Conservation (phyloP, 345 rosid species). For the Pelargonium nanum region DNA sequence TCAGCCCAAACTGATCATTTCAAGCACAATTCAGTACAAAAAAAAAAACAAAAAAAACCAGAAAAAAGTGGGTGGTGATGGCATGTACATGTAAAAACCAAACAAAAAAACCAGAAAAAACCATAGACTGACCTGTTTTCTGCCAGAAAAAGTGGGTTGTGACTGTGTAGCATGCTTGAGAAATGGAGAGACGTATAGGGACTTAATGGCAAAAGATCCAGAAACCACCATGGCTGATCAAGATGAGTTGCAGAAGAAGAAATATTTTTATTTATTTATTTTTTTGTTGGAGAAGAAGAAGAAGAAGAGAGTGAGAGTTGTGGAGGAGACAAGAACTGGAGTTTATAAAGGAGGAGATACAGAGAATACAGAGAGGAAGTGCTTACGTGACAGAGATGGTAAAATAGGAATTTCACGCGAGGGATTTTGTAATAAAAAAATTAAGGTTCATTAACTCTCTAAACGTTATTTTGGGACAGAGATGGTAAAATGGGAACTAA, state of each 20-base stretch:
- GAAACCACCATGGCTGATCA: background rate
- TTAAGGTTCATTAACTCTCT: too few species aligned
- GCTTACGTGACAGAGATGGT: background rate
- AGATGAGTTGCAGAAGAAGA: background rate
- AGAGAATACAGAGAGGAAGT: too few species aligned
- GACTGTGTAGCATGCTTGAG: background rate
- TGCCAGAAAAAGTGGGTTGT: background rate
- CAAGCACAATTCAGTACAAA: background rate
- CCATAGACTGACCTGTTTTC: background rate
- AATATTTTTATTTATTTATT: too few species aligned
- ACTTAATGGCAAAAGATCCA: background rate
- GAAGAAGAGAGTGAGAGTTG: background rate
- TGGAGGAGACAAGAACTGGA: background rate
- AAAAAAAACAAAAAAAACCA: too few species aligned
- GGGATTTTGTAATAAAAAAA: too few species aligned
- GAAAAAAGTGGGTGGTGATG: too few species aligned
- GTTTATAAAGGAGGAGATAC: background rate
- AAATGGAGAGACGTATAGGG: background rate
- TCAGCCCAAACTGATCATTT: slow-evolving; percentile 35
- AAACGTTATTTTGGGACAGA: too few species aligned
- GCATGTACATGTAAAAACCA: too few species aligned
- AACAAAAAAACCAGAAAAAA: background rate
- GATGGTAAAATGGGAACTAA: too few species aligned
- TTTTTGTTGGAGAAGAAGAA: background rate
- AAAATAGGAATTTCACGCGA: background rate